phyloP scores from a whole-genome alignment of 768 basidiomycete genomes.

The Serpula lacrymans region DNA sequence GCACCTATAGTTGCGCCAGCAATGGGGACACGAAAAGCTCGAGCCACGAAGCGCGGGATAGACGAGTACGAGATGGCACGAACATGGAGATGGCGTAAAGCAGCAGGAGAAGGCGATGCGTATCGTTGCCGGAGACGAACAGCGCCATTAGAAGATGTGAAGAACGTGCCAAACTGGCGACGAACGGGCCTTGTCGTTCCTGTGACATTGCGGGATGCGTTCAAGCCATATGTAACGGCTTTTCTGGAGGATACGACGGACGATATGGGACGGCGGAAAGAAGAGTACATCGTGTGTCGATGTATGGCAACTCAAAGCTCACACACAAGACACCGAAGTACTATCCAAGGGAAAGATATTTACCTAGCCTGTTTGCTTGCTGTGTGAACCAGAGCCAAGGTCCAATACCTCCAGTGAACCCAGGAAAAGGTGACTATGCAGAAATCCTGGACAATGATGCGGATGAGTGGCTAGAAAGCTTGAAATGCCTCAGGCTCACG shows the following conservation, averaged over 20 bases:
- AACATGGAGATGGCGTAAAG: slow-evolving; percentile 63
- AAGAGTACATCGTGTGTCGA: slow-evolving; percentile 42
- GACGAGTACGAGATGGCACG: slow-evolving; percentile 83
- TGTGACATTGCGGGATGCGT: slow-evolving; percentile 33
- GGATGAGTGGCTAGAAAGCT: too few relatives aligned
- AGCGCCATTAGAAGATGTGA: slow-evolving; percentile 39
- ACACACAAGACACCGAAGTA: too few relatives aligned
- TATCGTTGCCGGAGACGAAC: slow-evolving; percentile 47
- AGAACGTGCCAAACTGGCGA: slow-evolving; percentile 55
- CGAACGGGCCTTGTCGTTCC: slow-evolving; percentile 42
- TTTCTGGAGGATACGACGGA: slow-evolving; percentile 37
- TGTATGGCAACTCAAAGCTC: too few relatives aligned
- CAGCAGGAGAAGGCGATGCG: slow-evolving; percentile 36
- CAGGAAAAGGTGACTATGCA: too few relatives aligned
- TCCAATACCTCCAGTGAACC: too few relatives aligned
- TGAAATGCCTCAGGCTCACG: not conserved
- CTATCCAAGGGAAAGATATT: too few relatives aligned
- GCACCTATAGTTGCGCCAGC: slow-evolving; percentile 89
- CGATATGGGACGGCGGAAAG: slow-evolving; percentile 38
- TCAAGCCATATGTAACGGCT: slow-evolving; percentile 51
- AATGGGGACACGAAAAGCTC: slow-evolving; percentile 85
- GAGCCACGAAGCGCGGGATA: slow-evolving; percentile 83
- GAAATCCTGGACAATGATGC: too few relatives aligned
- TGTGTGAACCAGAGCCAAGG: too few relatives aligned
- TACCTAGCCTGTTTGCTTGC: too few relatives aligned